Conservation (phyloP, 176 grass and related monocot genomes). For the Ananas comosus region DNA sequence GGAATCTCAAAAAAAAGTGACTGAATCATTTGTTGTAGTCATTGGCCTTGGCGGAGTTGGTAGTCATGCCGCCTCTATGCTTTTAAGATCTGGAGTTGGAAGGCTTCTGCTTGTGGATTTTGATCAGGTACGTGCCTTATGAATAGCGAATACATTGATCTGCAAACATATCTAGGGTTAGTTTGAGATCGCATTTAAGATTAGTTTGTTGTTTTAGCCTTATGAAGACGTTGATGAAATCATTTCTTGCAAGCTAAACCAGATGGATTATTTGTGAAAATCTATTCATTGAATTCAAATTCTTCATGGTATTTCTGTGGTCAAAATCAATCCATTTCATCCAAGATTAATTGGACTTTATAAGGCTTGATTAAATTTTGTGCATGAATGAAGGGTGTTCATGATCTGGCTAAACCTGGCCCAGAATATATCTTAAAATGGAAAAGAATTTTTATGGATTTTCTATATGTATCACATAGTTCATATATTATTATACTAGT, state of each 20-base stretch:
- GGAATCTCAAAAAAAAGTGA: constrained; percentile 81
- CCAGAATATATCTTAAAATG: too few species aligned
- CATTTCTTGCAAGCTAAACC: too few species aligned
- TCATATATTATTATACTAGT: background rate
- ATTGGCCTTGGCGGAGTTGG: constrained; percentile 97
- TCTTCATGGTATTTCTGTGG: too few species aligned
- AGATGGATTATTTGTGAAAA: too few species aligned
- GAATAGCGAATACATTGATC: background rate
- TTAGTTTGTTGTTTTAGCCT: constrained; percentile 1
- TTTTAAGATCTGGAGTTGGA: constrained; percentile 82
- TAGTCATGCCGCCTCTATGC: constrained; percentile 92
- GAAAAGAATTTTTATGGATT: background rate
- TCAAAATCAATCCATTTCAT: background rate
- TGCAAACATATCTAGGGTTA: background rate
- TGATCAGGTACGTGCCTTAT: constrained; percentile 61
- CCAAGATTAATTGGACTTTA: background rate
- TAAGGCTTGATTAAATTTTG: background rate
- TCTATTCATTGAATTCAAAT: too few species aligned
- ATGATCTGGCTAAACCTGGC: too few species aligned
- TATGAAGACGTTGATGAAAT: too few species aligned
- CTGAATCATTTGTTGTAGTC: constrained; percentile 56
- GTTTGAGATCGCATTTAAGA: background rate
- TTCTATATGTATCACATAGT: background rate
- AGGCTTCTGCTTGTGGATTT: constrained; percentile 90
- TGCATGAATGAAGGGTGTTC: too few species aligned